phyloP scores from a whole-genome alignment of 2,329 filamentous ascomycete species.

The Xylariaceae sp. region DNA sequence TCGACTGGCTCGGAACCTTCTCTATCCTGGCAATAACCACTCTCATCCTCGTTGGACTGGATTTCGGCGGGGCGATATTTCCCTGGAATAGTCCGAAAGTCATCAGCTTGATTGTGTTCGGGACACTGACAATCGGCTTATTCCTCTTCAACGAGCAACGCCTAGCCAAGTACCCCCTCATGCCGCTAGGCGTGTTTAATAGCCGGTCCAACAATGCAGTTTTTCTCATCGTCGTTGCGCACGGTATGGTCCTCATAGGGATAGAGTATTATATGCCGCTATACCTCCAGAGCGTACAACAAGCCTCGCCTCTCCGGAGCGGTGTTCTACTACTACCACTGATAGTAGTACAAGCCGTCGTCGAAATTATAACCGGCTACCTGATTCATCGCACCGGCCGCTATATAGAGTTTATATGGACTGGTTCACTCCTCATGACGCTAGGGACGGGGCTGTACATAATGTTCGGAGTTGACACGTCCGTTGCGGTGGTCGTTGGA shows the following conservation, averaged over 20 bases:
- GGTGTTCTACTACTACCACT: constrained; percentile 75
- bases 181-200: constrained; percentile 74
- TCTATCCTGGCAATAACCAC: constrained; percentile 77
- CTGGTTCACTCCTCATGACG: constrained; percentile 63
- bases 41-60: constrained; percentile 84
- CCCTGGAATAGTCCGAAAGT: constrained; percentile 79
- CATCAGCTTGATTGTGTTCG: constrained; percentile 79
- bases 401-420: constrained; percentile 66
- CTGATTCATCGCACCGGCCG: constrained; percentile 68
- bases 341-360: constrained; percentile 69
- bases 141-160: constrained; percentile 78
- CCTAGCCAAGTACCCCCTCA: constrained; percentile 76
- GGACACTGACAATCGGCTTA: constrained; percentile 63
- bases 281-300: constrained; percentile 75
- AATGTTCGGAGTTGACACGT: constrained; percentile 61
- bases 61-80: constrained; percentile 77
- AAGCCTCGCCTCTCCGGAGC: constrained; percentile 66
- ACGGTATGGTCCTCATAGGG: constrained; percentile 78
- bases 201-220: constrained; percentile 69
- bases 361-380: constrained; percentile 63
- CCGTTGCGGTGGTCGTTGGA: constrained; percentile 62
- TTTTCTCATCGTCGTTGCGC: constrained; percentile 71
- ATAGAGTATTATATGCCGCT: constrained; percentile 81
- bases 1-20: constrained; percentile 62
- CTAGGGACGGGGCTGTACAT: constrained; percentile 70